Evolutionary conservation across 2,329 filamentous ascomycete species (phyloP).

Genomic region (Colletotrichum costaricense): DNA sequence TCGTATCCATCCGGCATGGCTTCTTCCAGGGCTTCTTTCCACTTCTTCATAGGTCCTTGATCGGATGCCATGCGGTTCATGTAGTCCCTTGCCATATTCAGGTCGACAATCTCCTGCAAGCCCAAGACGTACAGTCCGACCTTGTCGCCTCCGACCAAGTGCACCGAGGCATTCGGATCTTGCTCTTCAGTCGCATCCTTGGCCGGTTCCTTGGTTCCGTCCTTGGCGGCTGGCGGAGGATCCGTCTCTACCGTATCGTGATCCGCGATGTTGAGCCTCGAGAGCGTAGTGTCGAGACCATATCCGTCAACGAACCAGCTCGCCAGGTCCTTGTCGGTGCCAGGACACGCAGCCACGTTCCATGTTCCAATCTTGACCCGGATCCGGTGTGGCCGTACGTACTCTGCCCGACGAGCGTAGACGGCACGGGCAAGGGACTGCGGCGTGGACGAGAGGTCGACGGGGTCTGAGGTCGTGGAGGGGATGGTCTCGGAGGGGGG

Average conservation of each 20-base stretch:
- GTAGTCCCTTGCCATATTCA: conserved; percentile 83
- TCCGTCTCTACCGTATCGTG: conserved; percentile 48
- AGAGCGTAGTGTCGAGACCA: conserved; percentile 73
- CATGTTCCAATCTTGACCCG: conserved; percentile 92
- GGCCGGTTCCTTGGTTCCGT: conserved; percentile 1
- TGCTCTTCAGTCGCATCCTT: conserved; percentile 39
- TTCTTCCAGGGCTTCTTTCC: conserved; percentile 80
- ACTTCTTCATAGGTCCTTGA: conserved; percentile 76
- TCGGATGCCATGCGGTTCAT: conserved; percentile 79
- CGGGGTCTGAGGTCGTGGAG: conserved; percentile 53
- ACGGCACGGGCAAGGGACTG: conserved; percentile 74
- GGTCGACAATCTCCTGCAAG: conserved; percentile 91
- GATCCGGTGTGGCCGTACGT: conserved; percentile 78
- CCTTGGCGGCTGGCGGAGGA: neutral
- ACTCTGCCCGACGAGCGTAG: conserved; percentile 81
- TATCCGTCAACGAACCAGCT: conserved; percentile 88
- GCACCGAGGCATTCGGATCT: conserved; percentile 45
- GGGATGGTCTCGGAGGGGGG: conserved; percentile 13
- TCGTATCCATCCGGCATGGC: conserved; percentile 82
- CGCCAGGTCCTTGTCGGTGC: conserved; percentile 87
- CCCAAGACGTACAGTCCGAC: conserved; percentile 91
- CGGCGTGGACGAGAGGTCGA: conserved; percentile 58
- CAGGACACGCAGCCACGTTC: conserved; percentile 90
- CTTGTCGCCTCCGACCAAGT: conserved; percentile 70
- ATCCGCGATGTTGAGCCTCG: conserved; percentile 61